A percentile compares a stretch with the other conserved stretches of the same genome.
Evolutionary conservation across 129 eudicot species (phyloP).

Genomic region (carrot (Daucus carota)): DNA sequence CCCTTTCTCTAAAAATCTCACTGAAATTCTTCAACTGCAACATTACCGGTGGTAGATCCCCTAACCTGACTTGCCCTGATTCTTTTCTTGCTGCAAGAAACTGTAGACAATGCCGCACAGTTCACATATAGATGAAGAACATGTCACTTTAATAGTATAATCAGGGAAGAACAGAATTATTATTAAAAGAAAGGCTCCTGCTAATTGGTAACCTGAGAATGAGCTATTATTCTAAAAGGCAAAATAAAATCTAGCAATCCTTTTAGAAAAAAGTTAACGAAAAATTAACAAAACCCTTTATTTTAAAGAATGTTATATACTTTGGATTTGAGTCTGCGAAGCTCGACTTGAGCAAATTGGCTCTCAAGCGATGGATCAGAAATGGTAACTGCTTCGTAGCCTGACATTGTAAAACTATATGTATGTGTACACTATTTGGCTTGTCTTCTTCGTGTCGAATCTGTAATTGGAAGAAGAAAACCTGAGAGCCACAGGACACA

Average conservation of each 20-base stretch:
- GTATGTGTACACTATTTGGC: not conserved
- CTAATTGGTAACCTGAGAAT: too few relatives aligned
- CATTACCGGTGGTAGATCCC: slow-evolving; percentile 52
- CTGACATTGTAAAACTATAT: slow-evolving; percentile 34
- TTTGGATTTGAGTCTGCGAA: slow-evolving; percentile 50
- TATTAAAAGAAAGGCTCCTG: too few relatives aligned
- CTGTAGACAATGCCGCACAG: slow-evolving; percentile 28
- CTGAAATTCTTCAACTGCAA: slow-evolving; percentile 44
- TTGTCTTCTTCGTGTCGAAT: slow-evolving; percentile 5
- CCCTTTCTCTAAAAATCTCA: slow-evolving; percentile 35
- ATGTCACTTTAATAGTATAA: not conserved
- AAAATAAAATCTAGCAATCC: too few relatives aligned
- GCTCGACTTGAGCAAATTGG: slow-evolving; percentile 80
- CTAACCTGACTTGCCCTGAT: slow-evolving; percentile 35
- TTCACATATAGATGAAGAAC: not conserved
- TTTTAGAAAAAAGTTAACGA: too few relatives aligned
- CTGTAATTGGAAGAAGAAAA: slow-evolving; percentile 13
- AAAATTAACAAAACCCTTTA: too few relatives aligned
- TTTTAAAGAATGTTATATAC: slow-evolving; percentile 28
- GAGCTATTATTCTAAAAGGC: too few relatives aligned
- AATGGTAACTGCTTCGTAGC: slow-evolving; percentile 45
- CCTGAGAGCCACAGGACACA: not conserved
- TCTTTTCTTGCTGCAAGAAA: slow-evolving; percentile 41
- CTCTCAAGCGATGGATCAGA: slow-evolving; percentile 66
- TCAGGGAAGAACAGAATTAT: too few relatives aligned